A percentile compares a stretch with the other conserved stretches of the same genome.
phyloP scores from a whole-genome alignment of 2,329 filamentous ascomycete species.

The Neurospora crassa region DNA sequence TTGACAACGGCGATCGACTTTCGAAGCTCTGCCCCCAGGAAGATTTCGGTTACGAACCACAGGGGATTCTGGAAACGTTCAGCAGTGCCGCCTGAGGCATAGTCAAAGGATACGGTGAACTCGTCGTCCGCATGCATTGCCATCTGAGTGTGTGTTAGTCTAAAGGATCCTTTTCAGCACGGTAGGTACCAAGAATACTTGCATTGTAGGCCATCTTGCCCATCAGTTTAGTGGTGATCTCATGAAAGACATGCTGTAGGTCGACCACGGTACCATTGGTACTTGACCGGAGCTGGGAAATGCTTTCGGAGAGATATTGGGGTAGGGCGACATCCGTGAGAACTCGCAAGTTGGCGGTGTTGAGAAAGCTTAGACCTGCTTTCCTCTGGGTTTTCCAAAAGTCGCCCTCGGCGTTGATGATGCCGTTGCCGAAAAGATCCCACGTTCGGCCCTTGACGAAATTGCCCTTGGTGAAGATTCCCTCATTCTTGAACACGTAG shows the following conservation, averaged over 20 bases:
- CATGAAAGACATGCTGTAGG: conserved; percentile 50
- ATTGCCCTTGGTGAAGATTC: conserved; percentile 49
- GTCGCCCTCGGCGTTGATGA: conserved; percentile 58
- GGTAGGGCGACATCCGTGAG: conserved; percentile 50
- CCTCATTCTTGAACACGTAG: conserved; percentile 52
- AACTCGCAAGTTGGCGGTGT: conserved; percentile 43
- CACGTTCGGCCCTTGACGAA: conserved; percentile 51
- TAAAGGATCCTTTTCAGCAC: conserved; percentile 1
- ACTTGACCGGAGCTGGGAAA: conserved; percentile 27
- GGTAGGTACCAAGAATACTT: conserved; percentile 8
- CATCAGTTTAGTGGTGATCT: conserved; percentile 57
- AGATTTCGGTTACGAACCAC: conserved; percentile 47
- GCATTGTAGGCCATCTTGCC: conserved; percentile 58
- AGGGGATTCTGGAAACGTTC: conserved; percentile 57
- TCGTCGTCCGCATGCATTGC: conserved; percentile 53
- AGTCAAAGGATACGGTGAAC: conserved; percentile 52
- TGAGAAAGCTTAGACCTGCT: conserved; percentile 51
- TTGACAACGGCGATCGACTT: conserved; percentile 40
- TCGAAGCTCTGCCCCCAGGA: conserved; percentile 40
- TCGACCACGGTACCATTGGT: conserved; percentile 32
- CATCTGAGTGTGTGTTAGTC: conserved; percentile 33
- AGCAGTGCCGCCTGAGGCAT: conserved; percentile 49
- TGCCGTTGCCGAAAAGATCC: conserved; percentile 56
- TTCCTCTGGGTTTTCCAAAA: conserved; percentile 54
- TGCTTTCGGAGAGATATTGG: conserved; percentile 36